A percentile compares a stretch with the other conserved stretches of the same genome.
These are phyloP conservation scores for Kitagawia praeruptora DNA, from an alignment of 129 eudicot species.

Conservation along the genomic window DNA sequence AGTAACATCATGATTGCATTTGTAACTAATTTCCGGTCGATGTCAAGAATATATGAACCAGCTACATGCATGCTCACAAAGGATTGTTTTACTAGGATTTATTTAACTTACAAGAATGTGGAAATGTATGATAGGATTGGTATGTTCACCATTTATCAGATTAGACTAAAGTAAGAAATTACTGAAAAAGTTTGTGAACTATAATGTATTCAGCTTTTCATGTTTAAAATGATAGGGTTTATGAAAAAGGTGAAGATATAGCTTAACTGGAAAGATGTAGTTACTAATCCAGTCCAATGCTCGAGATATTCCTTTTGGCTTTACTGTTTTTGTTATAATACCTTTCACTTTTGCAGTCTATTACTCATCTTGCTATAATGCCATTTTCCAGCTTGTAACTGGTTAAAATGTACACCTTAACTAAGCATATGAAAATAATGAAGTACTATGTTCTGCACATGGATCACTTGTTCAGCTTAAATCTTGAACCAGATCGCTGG, in stretches of 20 bases:
- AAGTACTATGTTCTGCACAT: neutral
- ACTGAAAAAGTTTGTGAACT: neutral
- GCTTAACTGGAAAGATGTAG: slow-evolving; percentile 2
- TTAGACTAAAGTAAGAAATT: neutral
- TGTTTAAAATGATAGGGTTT: neutral
- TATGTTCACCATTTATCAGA: neutral
- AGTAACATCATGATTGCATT: neutral
- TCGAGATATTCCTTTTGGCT: slow-evolving; percentile 9
- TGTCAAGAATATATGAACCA: too few relatives aligned
- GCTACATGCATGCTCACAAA: neutral
- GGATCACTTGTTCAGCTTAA: neutral
- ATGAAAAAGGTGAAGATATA: neutral
- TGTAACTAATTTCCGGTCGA: neutral
- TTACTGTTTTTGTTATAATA: neutral
- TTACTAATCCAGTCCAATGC: neutral
- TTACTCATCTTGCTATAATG: neutral
- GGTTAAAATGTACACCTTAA: neutral
- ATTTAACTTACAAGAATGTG: neutral
- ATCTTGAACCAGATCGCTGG: neutral
- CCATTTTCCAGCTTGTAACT: neutral
- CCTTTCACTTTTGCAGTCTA: neutral
- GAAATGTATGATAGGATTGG: neutral
- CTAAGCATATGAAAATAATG: neutral
- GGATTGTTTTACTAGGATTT: neutral
- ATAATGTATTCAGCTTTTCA: neutral